These are phyloP conservation scores for Annulohypoxylon stygium DNA, from an alignment of 495 filamentous ascomycete genomes.

Conservation along the genomic window DNA sequence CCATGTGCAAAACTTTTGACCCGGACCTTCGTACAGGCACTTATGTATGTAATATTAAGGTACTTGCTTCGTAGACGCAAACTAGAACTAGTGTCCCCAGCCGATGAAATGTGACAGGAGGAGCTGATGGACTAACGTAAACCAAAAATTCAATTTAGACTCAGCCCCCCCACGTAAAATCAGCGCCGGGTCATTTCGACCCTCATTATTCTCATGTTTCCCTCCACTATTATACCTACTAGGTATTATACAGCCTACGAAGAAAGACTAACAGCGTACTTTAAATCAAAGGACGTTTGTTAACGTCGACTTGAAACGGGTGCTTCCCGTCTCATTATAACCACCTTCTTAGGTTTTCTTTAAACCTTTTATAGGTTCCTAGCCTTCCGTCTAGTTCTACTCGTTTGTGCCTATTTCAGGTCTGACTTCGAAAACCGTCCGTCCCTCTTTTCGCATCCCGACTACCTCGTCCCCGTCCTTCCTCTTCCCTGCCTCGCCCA, in stretches of 20 bases:
- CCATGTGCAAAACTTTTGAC: no score
- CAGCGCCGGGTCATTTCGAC: conserved; percentile 38
- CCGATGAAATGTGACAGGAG: conserved; percentile 39
- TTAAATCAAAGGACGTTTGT: background rate
- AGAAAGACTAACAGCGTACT: conserved; percentile 2
- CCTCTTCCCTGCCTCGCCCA: conserved; percentile 44
- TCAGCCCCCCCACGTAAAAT: conserved; percentile 42
- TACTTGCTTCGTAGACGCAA: conserved; percentile 6
- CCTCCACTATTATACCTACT: background rate
- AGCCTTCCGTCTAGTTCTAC: background rate
- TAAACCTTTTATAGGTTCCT: background rate
- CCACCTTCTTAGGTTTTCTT: background rate
- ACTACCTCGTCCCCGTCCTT: conserved; percentile 8
- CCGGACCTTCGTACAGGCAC: no score
- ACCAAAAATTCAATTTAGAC: conserved; percentile 45
- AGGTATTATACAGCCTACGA: background rate
- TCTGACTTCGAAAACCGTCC: conserved; percentile 20
- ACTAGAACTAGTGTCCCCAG: conserved; percentile 19
- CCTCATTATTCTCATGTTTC: conserved; percentile 29
- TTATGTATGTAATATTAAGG: conserved; percentile 1
- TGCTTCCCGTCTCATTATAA: conserved; percentile 9
- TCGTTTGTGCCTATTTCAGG: conserved; percentile 15
- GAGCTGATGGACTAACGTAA: conserved; percentile 41
- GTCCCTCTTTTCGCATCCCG: conserved; percentile 25
- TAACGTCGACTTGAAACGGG: conserved; percentile 20